phyloP scores from a whole-genome alignment of 768 basidiomycete species.

The Suillus discolor region DNA sequence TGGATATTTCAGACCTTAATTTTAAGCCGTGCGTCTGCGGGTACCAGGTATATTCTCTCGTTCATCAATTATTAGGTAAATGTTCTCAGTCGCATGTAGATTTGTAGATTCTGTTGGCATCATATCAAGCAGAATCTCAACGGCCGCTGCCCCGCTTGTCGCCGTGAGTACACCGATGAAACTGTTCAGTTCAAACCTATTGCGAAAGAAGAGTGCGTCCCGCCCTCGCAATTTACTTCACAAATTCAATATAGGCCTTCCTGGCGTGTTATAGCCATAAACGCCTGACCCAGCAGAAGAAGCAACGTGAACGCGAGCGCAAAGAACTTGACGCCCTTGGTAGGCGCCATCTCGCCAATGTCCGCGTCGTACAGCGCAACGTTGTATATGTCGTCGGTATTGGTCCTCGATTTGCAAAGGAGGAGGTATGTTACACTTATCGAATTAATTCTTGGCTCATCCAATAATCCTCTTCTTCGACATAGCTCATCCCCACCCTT shows the following conservation, averaged over 20 bases:
- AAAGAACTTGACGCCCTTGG: slow-evolving; percentile 91
- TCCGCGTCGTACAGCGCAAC: slow-evolving; percentile 95
- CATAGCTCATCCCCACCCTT: slow-evolving; percentile 84
- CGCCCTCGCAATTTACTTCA: slow-evolving; percentile 7
- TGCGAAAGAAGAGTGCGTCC: slow-evolving; percentile 88
- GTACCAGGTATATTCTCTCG: slow-evolving; percentile 70
- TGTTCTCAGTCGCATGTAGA: slow-evolving; percentile 48
- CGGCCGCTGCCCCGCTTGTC: slow-evolving; percentile 94
- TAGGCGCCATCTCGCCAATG: slow-evolving; percentile 85
- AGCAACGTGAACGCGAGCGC: slow-evolving; percentile 90
- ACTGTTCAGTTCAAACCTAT: slow-evolving; percentile 95
- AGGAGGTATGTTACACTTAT: slow-evolving; percentile 68
- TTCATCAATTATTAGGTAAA: slow-evolving; percentile 14
- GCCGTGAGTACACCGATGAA: slow-evolving; percentile 90
- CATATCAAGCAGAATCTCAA: slow-evolving; percentile 97
- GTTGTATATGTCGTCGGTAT: slow-evolving; percentile 97
- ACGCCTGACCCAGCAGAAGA: slow-evolving; percentile 93
- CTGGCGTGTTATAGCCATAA: slow-evolving; percentile 67
- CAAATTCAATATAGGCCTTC: slow-evolving; percentile 18
- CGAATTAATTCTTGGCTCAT: slow-evolving; percentile 7
- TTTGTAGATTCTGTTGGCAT: slow-evolving; percentile 99
- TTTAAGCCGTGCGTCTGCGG: slow-evolving; percentile 99
- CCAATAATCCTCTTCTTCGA: slow-evolving; percentile 7
- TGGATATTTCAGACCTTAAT: slow-evolving; percentile 98
- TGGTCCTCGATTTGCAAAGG: slow-evolving; percentile 91